Percentiles rank a stretch among this genome's conserved stretches.
Evolutionary conservation across 2,329 filamentous ascomycete genomes (phyloP).

Genomic region (Coniochaeta sp.): DNA sequence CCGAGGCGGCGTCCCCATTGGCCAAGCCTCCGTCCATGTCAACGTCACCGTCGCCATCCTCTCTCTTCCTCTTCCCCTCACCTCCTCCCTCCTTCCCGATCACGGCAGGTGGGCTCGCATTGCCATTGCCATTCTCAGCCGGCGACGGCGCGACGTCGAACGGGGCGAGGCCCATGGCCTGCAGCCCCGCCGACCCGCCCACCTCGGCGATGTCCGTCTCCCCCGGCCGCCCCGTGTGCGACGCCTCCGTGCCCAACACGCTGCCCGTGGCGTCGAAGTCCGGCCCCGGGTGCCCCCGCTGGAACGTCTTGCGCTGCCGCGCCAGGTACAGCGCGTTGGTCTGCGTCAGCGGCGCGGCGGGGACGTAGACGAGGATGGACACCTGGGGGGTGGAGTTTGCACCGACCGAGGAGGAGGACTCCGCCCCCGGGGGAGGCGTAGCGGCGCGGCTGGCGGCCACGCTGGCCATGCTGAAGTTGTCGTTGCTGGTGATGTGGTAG

Average conservation of each 20-base stretch:
- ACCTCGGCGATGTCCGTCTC: conserved; percentile 44
- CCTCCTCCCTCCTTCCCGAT: conserved; percentile 3
- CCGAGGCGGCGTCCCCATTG: background rate
- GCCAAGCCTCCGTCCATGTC: conserved; percentile 15
- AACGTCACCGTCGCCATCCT: conserved; percentile 18
- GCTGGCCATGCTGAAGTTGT: conserved; percentile 43
- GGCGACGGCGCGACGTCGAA: conserved; percentile 35
- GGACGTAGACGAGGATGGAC: conserved; percentile 47
- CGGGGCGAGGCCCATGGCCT: conserved; percentile 51
- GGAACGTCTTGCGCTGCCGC: conserved; percentile 32
- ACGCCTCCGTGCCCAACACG: conserved; percentile 42
- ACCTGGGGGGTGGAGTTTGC: conserved; percentile 18
- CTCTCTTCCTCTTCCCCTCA: conserved; percentile 13
- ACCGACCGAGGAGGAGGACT: conserved; percentile 1
- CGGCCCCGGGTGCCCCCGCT: conserved; percentile 30
- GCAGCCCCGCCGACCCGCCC: conserved; percentile 41
- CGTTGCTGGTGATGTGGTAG: conserved; percentile 48
- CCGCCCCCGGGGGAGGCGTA: conserved; percentile 22
- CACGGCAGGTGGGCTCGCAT: conserved; percentile 5
- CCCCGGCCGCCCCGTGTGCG: conserved; percentile 37
- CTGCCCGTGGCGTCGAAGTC: conserved; percentile 49
- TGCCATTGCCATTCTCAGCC: conserved; percentile 14
- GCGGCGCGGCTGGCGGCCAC: conserved; percentile 23
- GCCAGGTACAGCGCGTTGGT: conserved; percentile 34
- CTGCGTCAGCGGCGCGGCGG: conserved; percentile 40